Evolutionary conservation across 495 filamentous ascomycete species (phyloP).

Genomic region (Rhizodiscina lignyota): DNA sequence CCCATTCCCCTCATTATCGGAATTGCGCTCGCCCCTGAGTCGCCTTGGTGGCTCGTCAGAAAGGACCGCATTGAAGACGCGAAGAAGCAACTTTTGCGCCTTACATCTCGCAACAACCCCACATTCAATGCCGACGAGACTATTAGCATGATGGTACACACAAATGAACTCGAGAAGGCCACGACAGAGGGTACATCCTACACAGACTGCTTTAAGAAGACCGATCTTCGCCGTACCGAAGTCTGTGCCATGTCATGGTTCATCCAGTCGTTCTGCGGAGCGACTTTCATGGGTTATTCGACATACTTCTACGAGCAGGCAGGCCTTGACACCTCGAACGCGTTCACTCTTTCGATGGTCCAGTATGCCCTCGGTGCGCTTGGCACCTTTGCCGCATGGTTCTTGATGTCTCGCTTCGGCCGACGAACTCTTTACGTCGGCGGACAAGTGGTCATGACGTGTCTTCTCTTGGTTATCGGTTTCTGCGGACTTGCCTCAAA

Average conservation of each 20-base stretch:
- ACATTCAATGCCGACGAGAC: constrained; percentile 23
- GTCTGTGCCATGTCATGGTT: constrained; percentile 44
- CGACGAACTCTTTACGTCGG: constrained; percentile 21
- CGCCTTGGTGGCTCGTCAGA: constrained; percentile 25
- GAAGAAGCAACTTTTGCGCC: constrained; percentile 17
- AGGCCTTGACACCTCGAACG: constrained; percentile 24
- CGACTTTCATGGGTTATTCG: constrained; percentile 66
- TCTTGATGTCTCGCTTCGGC: constrained; percentile 18
- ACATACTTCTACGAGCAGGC: constrained; percentile 68
- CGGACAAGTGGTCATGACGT: constrained; percentile 17
- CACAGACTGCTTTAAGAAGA: constrained; percentile 22
- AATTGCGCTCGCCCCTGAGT: constrained; percentile 21
- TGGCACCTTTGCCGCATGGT: constrained; percentile 22
- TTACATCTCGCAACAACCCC: constrained; percentile 16
- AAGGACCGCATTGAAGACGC: constrained; percentile 19
- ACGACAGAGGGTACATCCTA: constrained; percentile 19
- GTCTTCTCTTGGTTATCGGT: constrained; percentile 22
- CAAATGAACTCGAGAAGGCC: constrained; percentile 20
- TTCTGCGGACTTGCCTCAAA: constrained; percentile 19
- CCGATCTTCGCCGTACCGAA: constrained; percentile 21
- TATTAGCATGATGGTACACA: constrained; percentile 23
- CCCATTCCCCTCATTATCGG: constrained; percentile 20
- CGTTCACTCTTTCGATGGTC: constrained; percentile 21
- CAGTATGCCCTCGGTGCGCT: constrained; percentile 25
- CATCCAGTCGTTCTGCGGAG: constrained; percentile 66